Evolutionary conservation across 176 grass and related monocot species (phyloP), one percentile per base, ranked within the genome.

Genomic region (Carex littledalei): DNA sequence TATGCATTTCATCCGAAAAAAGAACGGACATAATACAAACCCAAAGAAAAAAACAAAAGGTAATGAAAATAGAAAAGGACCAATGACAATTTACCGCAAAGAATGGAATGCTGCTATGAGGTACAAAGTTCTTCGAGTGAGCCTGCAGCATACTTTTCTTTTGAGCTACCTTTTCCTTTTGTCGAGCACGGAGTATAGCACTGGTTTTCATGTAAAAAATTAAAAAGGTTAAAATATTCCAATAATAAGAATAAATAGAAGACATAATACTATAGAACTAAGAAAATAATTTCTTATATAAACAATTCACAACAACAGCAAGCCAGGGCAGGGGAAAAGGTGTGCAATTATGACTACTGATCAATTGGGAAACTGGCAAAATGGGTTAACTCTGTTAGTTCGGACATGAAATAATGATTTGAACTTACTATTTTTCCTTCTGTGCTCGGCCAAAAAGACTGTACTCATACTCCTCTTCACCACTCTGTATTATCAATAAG

Each of bases 341-440:
- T 68, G 37, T 68, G 65, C 26, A 68, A 37, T 68, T 68, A 65
- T 58, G 41, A 43, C 41, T 43, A 58, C 4, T 65, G 63, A 65
- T n/a, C 26, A 31, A 26, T 41, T 26, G 22, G 61, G 3, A 22
- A 63, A 11, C 21, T 8, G 9, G 67, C 4, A 7, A 17, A 70
- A 41, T n/a, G 0, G 15, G 67, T 70, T 70, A 70, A 70, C 16
- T 70, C 16, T 70, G 6, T 6, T n/a, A 41, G 6, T 70, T 70
- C 8, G 16, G 16, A 17, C 16, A 47, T 49, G n/a, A 73, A 73
- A 12, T 73, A 49, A 47, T 73, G 49, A 41, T 20, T 73, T 11
- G 22, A 73, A 29, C 95, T 85, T 95, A 98, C 95, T 92, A 98
- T 87, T 95, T 98, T 83, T 98, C 95, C 88, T 95, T 98, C 83